Evolutionary conservation across 1,284 basidiomycete genomes (phyloP).

Genomic region (Naganishia sp.): DNA sequence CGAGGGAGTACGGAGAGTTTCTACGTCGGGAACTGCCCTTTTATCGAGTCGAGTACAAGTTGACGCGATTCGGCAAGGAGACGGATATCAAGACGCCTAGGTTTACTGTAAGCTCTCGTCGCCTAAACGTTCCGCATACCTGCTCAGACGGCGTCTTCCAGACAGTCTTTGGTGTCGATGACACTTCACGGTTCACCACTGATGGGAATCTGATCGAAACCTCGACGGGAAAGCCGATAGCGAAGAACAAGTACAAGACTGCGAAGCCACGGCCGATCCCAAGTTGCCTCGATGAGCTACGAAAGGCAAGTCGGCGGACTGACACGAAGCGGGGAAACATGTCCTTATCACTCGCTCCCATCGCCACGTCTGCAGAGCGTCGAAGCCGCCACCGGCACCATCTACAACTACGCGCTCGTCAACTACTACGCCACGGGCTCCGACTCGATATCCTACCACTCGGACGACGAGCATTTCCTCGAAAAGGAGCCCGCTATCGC

Average conservation of each 20-base stretch:
- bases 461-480: constrained; percentile 52
- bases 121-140: background rate
- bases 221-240: constrained; percentile 44
- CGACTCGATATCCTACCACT: constrained; percentile 53
- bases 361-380: constrained; percentile 34
- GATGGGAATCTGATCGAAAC: constrained; percentile 32
- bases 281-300: constrained; percentile 30
- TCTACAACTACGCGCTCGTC: constrained; percentile 48
- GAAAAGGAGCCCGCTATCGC: constrained; percentile 52
- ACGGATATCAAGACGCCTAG: constrained; percentile 48
- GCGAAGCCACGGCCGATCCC: constrained; percentile 31
- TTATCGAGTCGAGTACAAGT: constrained; percentile 48
- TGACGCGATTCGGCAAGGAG: constrained; percentile 37
- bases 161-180: constrained; percentile 50
- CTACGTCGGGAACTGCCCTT: constrained; percentile 46
- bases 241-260: constrained; percentile 33
- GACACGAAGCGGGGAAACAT: background rate
- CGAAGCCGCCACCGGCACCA: constrained; percentile 43
- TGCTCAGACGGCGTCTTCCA: background rate
- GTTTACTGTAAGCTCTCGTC: constrained; percentile 38
- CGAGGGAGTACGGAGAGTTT: constrained; percentile 41
- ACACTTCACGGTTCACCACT: constrained; percentile 38
- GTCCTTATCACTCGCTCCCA: background rate
- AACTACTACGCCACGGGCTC: constrained; percentile 53
- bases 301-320: background rate